Evolutionary conservation across 1,284 basidiomycete genomes (phyloP), one percentile per base, ranked within the genome.

Genomic region (Ustilago hordei): DNA sequence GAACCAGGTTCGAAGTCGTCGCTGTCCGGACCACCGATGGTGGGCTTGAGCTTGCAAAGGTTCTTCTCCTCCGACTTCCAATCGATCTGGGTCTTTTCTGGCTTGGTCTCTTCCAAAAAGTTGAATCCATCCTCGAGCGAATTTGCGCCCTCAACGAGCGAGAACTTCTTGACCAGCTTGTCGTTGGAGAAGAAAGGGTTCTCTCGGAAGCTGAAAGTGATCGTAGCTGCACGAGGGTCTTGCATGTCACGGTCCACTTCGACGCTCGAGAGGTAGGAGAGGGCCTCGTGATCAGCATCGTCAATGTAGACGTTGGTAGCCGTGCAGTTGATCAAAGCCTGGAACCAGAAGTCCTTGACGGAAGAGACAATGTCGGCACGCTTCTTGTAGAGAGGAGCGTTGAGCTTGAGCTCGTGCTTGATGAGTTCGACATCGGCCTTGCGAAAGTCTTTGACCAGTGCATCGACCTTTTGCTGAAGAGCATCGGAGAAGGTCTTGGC

Each of bases 41-140:
- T 91, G 53, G 93, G 93, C 86, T 93, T 91, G 67, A 91, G 80
- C 86, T 93, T 93, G 38, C 90, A 91, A 81, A 95, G 86, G 55
- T 91, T 91, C 78, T 93, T 91, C 53, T 90, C 88, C 52, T 91
- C 88, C 76, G 92, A 91, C 87, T 94, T 95, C 93, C 93, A 95
- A 84, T 91, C 87, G 75, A 95, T 93, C 87, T 90, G 90, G 32
- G 79, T 80, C 69, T 73, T 75, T 39, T 78, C 64, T 13, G 81
- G 85, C 79, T 75, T 70, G 36, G 79, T 80, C 72, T 84, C 75
- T 35, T 81, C 67, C 39, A 77, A 45, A 59, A 85, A 83, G 71
- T 84, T 84, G 55, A 84, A 85, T 58, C 84, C 78, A 39, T 78
- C 64, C 45, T 78, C 68, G 28, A 81, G 68, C 28, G 62, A 43